phyloP scores from a whole-genome alignment of 306 rosid genomes.

The Cicer cuneatum region DNA sequence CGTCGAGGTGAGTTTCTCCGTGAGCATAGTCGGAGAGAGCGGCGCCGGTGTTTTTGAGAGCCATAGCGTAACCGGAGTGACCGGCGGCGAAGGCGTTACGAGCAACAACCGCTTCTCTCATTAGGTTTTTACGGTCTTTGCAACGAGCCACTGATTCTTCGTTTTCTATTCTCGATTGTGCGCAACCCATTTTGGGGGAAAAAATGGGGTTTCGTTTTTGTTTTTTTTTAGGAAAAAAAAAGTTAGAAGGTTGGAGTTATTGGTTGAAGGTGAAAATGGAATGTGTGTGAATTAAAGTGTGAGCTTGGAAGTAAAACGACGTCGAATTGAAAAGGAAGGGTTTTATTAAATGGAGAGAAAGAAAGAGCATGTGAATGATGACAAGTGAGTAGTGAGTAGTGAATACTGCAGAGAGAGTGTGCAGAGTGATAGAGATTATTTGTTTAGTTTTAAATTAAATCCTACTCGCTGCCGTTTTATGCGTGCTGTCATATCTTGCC shows the following conservation, averaged over 20 bases:
- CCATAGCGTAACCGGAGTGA: slow-evolving; percentile 73
- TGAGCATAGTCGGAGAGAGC: slow-evolving; percentile 81
- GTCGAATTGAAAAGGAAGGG: slow-evolving; percentile 1
- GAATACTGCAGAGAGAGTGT: slow-evolving; percentile 22
- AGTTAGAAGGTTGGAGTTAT: neutral
- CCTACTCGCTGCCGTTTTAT: slow-evolving; percentile 50
- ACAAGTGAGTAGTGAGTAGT: neutral
- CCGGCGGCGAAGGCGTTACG: slow-evolving; percentile 86
- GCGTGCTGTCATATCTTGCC: slow-evolving; percentile 28
- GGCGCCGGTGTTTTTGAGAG: slow-evolving; percentile 84
- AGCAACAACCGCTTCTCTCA: slow-evolving; percentile 77
- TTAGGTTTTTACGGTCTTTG: slow-evolving; percentile 68
- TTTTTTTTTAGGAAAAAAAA: no score
- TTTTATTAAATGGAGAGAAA: neutral
- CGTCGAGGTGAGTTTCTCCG: slow-evolving; percentile 63
- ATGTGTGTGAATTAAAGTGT: neutral
- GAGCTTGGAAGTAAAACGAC: slow-evolving; percentile 35
- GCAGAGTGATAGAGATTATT: slow-evolving; percentile 28
- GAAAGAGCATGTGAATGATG: neutral
- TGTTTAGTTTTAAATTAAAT: neutral
- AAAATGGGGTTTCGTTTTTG: slow-evolving; percentile 7
- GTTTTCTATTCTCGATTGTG: slow-evolving; percentile 82
- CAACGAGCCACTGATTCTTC: slow-evolving; percentile 86
- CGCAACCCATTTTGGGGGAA: slow-evolving; percentile 69
- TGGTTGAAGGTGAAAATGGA: neutral